Evolutionary conservation across 768 basidiomycete species (phyloP), one percentile per base, ranked within the genome.

Genomic region (Astraeus odoratus): DNA sequence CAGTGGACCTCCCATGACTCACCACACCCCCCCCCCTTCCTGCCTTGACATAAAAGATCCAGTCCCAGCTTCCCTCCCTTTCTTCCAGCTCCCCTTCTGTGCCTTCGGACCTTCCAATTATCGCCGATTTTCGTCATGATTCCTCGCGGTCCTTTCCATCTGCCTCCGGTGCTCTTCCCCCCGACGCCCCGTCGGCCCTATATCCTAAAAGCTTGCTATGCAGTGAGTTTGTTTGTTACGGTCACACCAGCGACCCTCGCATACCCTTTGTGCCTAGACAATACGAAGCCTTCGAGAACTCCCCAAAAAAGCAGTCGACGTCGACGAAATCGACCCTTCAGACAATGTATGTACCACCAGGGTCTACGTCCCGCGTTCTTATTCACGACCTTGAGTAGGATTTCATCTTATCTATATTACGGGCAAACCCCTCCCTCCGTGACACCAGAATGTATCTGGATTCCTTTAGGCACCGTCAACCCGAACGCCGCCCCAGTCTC

Each of bases 341-440:
- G 76, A 78, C 42, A 77, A 79, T 60, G 81, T 78, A 53, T 51
- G 72, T 59, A 18, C 41, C 36, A 16, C 25, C 8, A 22, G 3
- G 25, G 13, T 12, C 8, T 36, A 15, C 30, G 7, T n/a, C 16
- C 19, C 38, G 49, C 20, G 43, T 50, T 53, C 55, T 58, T 15
- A 23, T 42, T 26, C 1, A 10, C 30, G 36, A n/a, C n/a, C n/a
- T n/a, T n/a, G n/a, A n/a, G 12, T 61, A 98, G 92, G 96, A 98
- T 62, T 94, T 99, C 58, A 93, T 99, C 58, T 69, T 98, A 45
- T 96, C 94, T 25, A 87, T 99, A 56, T 74, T 99, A 42, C 83
- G 86, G 43, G 85, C 96, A 23, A 91, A 88, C 49, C 95, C 96
- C 10, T 97, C 95, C 2, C 65, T 84, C 42, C 75, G 96, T 51